A percentile compares a stretch with the other conserved stretches of the same genome.
phyloP scores from a whole-genome alignment of 352 stramenopile genomes.

The Thalassiosira ordinaria region DNA sequence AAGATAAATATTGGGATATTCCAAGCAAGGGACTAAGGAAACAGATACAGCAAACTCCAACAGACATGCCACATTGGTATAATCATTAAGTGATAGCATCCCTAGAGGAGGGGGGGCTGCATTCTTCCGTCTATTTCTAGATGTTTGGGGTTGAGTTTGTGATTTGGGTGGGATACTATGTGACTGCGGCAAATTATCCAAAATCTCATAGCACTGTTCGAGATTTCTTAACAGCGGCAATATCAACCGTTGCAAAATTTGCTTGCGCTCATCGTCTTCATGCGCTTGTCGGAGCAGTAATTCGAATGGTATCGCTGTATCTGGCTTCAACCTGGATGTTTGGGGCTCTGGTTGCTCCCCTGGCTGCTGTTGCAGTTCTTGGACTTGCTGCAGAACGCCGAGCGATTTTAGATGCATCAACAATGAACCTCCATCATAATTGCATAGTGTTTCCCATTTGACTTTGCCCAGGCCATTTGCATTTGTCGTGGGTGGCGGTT shows the following conservation, averaged over 20 bases:
- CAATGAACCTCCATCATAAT: conserved; percentile 35
- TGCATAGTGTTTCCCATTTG: not conserved
- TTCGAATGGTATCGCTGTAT: conserved; percentile 8
- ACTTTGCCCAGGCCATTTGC: not conserved
- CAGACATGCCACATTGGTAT: conserved; percentile 82
- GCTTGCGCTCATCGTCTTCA: conserved; percentile 39
- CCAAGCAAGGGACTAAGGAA: conserved; percentile 67
- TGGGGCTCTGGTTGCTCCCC: not conserved
- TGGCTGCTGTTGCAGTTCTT: conserved; percentile 12
- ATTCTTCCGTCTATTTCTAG: conserved; percentile 26
- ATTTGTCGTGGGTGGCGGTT: not conserved
- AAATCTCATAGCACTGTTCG: conserved; percentile 52
- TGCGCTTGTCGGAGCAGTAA: conserved; percentile 29
- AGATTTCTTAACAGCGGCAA: conserved; percentile 57
- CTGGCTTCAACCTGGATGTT: not conserved
- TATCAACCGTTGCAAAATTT: conserved; percentile 46
- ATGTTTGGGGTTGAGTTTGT: conserved; percentile 8
- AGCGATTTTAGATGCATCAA: conserved; percentile 31
- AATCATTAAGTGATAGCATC: conserved; percentile 84
- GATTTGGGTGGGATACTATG: not conserved
- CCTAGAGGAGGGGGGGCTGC: conserved; percentile 61
- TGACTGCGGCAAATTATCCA: conserved; percentile 42
- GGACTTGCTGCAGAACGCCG: conserved; percentile 36
- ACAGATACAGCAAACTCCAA: conserved; percentile 77
- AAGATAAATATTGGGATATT: conserved; percentile 58